phyloP scores from a whole-genome alignment of 805 yeast species.

The Yamadazyma endophytica region DNA sequence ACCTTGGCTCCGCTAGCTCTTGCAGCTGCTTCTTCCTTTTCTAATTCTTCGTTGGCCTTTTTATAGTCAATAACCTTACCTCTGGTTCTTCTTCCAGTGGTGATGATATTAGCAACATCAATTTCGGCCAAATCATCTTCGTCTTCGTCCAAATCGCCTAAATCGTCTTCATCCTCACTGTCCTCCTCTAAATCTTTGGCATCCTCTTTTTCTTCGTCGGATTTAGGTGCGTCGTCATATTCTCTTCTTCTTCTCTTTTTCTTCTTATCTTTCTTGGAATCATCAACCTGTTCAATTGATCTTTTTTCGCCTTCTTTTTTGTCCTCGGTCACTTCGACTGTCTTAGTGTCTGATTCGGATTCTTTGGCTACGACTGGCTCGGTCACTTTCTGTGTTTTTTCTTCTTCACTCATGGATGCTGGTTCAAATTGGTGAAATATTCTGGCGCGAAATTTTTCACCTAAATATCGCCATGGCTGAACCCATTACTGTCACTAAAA shows the following conservation, averaged over 20 bases:
- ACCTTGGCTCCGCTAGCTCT: conserved; percentile 57
- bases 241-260: conserved; percentile 56
- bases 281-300: conserved; percentile 7
- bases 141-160: conserved; percentile 44
- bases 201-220: conserved; percentile 42
- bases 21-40: too few species aligned
- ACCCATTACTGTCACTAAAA: conserved; percentile 28
- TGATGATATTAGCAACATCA: conserved; percentile 77
- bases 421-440: not conserved
- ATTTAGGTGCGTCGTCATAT: conserved; percentile 46
- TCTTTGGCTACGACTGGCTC: not conserved
- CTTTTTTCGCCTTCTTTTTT: conserved; percentile 9
- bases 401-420: not conserved
- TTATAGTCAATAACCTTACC: conserved; percentile 85
- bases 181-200: conserved; percentile 46
- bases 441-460: too few species aligned
- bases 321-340: conserved; percentile 2
- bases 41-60: too few species aligned
- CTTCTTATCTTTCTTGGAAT: conserved; percentile 14
- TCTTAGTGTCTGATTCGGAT: not conserved
- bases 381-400: not conserved
- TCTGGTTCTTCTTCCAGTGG: conserved; percentile 85
- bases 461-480: too few species aligned
- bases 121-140: conserved; percentile 76
- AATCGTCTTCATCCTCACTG: conserved; percentile 48